Evolutionary conservation across 371 early-diverging fungal species (phyloP), one percentile per base, ranked within the genome.

Genomic region (Mortierella sp.): DNA sequence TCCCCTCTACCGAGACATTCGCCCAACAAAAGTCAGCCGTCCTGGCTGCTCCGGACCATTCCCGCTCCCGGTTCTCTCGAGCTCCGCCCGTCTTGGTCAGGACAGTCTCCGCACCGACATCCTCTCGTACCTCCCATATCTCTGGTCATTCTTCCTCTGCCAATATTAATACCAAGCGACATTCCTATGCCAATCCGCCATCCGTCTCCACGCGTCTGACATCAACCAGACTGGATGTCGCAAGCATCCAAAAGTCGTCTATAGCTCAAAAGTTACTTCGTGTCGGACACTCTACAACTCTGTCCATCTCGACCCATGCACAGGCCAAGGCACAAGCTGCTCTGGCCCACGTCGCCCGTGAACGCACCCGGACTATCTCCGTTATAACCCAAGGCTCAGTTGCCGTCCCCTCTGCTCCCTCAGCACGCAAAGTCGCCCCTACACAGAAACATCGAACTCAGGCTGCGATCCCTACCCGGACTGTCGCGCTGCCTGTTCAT

Each of bases 371-470:
- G 8, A 34, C 61, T 7, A 0, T 37, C 61, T 37, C 61, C 3
- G n/a, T n/a, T n/a, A n/a, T n/a, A 34, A 34, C 9, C 58, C 19
- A 31, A 7, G n/a, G n/a, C n/a, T n/a, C n/a, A n/a, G n/a, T n/a
- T n/a, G n/a, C 29, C 16, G 55, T 14, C 0, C 31, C 55, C 19
- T 31, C 9, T 8, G 37, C 34, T 10, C 65, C 75, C 19, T 47
- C 29, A 13, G 79, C 79, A 1, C 75, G 75, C 37, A 79, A 74
- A 16, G 50, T 63, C n/a, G 31, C 64, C n/a, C 64, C 71, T 26
- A 41, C 66, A 40, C 53, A 31, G 16, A 50, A 66, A 40, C 70
- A 55, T 24, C 71, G 71, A 9, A 11, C 52, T 6, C 68, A 67
- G n/a, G 31, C 45, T 5, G 39, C 71, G 8, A 24, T 44, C 14